Percentiles rank a stretch among this genome's conserved stretches.
Evolutionary conservation across 2,329 filamentous ascomycete species (phyloP).

Genomic region (Tolypocladium pustulatum): DNA sequence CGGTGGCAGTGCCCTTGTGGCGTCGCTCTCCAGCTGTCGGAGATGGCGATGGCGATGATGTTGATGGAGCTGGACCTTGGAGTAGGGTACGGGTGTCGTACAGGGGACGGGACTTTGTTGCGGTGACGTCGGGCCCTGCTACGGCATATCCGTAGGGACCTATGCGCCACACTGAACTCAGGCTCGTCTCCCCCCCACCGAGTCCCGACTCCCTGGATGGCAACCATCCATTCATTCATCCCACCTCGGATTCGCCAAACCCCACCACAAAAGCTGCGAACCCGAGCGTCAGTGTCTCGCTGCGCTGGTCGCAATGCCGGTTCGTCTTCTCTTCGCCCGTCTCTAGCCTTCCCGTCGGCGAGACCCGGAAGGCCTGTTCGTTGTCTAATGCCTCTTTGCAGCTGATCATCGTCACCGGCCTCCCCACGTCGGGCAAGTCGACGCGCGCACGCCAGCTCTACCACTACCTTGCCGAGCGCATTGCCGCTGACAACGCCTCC

Average conservation of each 20-base stretch:
- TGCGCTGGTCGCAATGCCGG: constrained; percentile 5
- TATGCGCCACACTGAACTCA: background rate
- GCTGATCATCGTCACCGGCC: constrained; percentile 58
- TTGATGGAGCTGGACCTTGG: background rate
- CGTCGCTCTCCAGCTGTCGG: background rate
- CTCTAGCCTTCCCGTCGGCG: background rate
- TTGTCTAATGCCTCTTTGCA: constrained; percentile 16
- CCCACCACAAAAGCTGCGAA: background rate
- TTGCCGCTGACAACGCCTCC: constrained; percentile 22
- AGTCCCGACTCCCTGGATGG: background rate
- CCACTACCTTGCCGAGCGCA: constrained; percentile 50
- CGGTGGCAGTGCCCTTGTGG: background rate
- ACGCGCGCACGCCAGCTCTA: constrained; percentile 56
- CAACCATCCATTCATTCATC: background rate
- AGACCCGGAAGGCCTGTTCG: background rate
- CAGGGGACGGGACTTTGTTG: no score
- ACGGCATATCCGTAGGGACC: background rate
- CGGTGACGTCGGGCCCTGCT: background rate
- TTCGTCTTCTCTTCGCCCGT: background rate
- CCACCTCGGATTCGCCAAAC: background rate
- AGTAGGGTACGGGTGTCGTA: no score
- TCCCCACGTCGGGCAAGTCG: constrained; percentile 60
- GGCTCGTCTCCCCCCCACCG: background rate
- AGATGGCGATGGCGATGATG: background rate
- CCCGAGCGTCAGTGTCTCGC: background rate